Evolutionary conservation across 2,329 filamentous ascomycete species (phyloP).

Genomic region (Knufia fluminis): DNA sequence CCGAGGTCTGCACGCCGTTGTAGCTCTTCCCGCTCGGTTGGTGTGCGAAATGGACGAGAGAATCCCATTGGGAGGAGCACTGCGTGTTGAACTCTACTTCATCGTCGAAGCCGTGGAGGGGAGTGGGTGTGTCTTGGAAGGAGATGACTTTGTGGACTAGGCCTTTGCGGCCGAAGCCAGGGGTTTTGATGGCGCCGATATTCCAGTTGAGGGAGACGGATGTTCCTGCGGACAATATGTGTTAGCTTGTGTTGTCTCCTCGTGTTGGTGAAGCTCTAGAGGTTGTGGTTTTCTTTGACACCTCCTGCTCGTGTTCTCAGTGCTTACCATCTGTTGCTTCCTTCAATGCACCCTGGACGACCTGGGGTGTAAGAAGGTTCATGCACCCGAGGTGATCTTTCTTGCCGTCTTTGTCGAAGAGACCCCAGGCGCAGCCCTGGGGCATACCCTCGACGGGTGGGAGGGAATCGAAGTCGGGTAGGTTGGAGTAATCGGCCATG

Average conservation of each 20-base stretch:
- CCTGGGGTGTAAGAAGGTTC: slow-evolving; percentile 48
- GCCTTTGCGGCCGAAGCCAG: slow-evolving; percentile 40
- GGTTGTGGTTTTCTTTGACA: too few species aligned
- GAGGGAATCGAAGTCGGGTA: slow-evolving; percentile 37
- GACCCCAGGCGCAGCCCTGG: slow-evolving; percentile 45
- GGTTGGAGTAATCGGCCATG: slow-evolving; percentile 19
- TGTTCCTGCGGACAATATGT: slow-evolving; percentile 25
- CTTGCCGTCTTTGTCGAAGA: slow-evolving; percentile 44
- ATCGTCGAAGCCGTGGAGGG: slow-evolving; percentile 35
- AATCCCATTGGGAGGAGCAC: slow-evolving; percentile 42
- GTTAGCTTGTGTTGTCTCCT: not conserved
- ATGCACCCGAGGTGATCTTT: slow-evolving; percentile 38
- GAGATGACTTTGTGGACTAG: slow-evolving; percentile 24
- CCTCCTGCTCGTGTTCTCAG: too few species aligned
- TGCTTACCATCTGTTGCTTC: slow-evolving; percentile 43
- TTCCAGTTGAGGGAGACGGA: slow-evolving; percentile 49
- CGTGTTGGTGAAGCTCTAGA: not conserved
- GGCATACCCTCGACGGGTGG: slow-evolving; percentile 40
- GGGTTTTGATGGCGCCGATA: slow-evolving; percentile 41
- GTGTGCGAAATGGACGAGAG: slow-evolving; percentile 40
- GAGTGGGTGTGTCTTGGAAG: slow-evolving; percentile 17
- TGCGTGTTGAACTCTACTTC: slow-evolving; percentile 41
- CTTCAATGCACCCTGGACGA: slow-evolving; percentile 43
- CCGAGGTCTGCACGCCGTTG: slow-evolving; percentile 30
- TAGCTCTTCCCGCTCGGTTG: slow-evolving; percentile 31